Conservation (phyloP, 1,139 yeast species). For the Kodamaea anthophila region DNA sequence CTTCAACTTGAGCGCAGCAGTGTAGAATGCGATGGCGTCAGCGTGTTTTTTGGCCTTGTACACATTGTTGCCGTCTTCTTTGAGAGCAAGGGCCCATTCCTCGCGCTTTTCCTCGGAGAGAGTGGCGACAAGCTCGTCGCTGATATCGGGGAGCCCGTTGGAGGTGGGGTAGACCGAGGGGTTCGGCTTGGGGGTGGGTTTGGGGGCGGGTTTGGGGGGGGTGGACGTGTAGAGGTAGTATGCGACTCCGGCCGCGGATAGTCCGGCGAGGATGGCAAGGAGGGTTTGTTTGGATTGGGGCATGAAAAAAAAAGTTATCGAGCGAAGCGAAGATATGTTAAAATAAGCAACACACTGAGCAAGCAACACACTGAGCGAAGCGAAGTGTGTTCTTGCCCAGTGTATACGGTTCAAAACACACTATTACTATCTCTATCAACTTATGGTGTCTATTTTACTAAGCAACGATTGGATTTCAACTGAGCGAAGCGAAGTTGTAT, state of each 20-base stretch:
- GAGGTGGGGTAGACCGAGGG: conserved; percentile 40
- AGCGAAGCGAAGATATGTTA: no score
- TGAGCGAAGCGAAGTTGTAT: no score
- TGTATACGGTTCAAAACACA: no score
- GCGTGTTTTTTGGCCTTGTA: conserved; percentile 67
- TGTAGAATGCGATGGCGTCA: conserved; percentile 70
- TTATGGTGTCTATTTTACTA: no score
- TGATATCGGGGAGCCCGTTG: conserved; percentile 53
- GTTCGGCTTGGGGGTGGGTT: conserved; percentile 14
- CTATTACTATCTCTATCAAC: no score
- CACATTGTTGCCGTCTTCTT: conserved; percentile 82
- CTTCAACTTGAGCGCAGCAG: conserved; percentile 69
- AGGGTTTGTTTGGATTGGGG: no score
- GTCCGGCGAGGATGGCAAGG: conserved; percentile 57
- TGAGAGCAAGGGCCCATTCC: conserved; percentile 68
- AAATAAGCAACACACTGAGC: no score
- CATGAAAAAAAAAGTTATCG: no score
- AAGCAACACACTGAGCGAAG: no score
- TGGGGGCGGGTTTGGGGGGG: conserved; percentile 28
- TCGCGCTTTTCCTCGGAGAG: conserved; percentile 54
- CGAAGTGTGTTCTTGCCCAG: no score
- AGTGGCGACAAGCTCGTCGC: conserved; percentile 38
- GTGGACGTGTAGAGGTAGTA: conserved; percentile 25
- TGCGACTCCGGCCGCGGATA: conserved; percentile 57
- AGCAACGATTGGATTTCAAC: no score